phyloP scores from a whole-genome alignment of 192 early-diverging fungal genomes.

The Kickxella alabastrina region DNA sequence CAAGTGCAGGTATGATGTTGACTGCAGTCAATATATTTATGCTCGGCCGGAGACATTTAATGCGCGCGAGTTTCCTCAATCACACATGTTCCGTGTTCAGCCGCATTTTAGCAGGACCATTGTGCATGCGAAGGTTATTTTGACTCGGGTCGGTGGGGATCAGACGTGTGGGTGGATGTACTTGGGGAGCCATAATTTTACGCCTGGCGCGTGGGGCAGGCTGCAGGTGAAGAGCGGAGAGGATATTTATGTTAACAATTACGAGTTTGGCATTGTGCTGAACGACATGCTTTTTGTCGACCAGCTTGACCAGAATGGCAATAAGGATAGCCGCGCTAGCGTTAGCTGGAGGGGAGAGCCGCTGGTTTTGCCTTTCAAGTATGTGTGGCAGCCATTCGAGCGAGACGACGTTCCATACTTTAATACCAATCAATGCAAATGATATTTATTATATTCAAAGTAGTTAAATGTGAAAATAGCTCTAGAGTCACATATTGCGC shows the following conservation, averaged over 20 bases:
- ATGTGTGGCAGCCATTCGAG: conserved; percentile 13
- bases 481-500: too few species aligned
- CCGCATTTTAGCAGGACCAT: conserved; percentile 5
- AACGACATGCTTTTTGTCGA: background rate
- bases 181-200: conserved; percentile 38
- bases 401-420: background rate
- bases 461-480: too few species aligned
- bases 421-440: too few species aligned
- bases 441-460: background rate
- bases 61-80: conserved; percentile 2
- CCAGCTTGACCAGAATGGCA: background rate
- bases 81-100: conserved; percentile 2
- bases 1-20: conserved; percentile 1
- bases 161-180: conserved; percentile 31
- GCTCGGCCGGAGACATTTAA: conserved; percentile 1
- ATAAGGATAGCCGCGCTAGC: background rate
- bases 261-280: conserved; percentile 32
- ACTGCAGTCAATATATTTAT: conserved; percentile 5
- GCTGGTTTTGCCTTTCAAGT: conserved; percentile 15
- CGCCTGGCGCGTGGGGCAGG: conserved; percentile 32
- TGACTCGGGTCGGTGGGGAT: conserved; percentile 9
- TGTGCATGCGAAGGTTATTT: conserved; percentile 32
- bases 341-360: conserved; percentile 3
- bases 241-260: conserved; percentile 26
- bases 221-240: background rate